phyloP scores from a whole-genome alignment of 208 protist species.

The Acanthamoeba culbertsoni region DNA sequence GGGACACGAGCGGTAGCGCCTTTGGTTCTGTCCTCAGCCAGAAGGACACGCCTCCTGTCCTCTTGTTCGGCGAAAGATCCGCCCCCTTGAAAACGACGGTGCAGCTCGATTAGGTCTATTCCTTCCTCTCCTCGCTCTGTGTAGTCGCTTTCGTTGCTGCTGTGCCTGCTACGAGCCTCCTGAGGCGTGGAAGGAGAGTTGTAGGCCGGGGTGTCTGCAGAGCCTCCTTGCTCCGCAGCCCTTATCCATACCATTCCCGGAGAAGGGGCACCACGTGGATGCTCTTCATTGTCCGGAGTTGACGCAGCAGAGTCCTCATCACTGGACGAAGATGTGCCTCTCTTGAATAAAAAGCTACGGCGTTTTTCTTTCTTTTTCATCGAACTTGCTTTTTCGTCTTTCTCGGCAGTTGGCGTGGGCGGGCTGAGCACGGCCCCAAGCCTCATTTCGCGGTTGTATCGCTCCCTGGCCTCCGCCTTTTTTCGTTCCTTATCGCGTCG shows the following conservation, averaged over 20 bases:
- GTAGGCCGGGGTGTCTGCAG: no score
- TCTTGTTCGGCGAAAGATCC: background rate
- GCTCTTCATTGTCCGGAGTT: background rate
- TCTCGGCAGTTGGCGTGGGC: background rate
- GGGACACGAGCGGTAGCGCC: background rate
- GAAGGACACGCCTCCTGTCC: background rate
- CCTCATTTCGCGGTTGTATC: background rate
- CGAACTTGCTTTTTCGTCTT: background rate
- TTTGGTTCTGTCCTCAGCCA: constrained; percentile 13
- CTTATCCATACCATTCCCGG: background rate
- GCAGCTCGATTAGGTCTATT: constrained; percentile 40
- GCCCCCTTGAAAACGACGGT: background rate
- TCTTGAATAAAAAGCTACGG: background rate
- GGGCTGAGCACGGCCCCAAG: background rate
- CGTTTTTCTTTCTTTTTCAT: background rate
- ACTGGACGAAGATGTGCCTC: background rate
- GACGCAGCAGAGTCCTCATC: background rate
- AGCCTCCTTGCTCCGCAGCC: background rate
- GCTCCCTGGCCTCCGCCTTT: background rate
- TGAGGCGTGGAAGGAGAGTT: no score
- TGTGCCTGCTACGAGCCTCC: background rate
- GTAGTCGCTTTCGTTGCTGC: background rate
- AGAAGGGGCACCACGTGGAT: background rate
- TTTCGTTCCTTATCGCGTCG: background rate
- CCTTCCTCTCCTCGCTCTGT: background rate